These are phyloP conservation scores for Mycena amicta DNA, from an alignment of 768 basidiomycete genomes.

Conservation along the genomic window DNA sequence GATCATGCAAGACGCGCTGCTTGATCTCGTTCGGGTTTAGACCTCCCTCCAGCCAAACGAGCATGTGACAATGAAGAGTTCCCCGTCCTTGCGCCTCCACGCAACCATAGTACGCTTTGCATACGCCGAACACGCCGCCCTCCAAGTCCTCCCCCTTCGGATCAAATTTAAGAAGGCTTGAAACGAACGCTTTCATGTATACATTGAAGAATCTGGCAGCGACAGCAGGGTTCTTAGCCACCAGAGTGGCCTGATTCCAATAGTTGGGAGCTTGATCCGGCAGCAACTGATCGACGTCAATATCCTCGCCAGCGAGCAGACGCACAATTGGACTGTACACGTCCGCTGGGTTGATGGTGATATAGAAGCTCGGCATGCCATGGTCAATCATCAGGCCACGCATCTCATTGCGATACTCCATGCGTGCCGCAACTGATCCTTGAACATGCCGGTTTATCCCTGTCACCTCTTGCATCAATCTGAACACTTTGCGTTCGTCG, in stretches of 20 bases:
- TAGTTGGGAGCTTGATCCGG: background rate
- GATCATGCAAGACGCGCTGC: constrained; percentile 3
- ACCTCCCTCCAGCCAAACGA: constrained; percentile 9
- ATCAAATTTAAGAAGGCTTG: constrained; percentile 18
- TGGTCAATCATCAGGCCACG: constrained; percentile 10
- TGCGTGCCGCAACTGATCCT: constrained; percentile 14
- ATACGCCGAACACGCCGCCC: constrained; percentile 25
- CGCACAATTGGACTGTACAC: constrained; percentile 13
- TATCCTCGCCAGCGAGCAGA: constrained; percentile 16
- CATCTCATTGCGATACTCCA: constrained; percentile 3
- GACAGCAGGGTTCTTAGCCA: constrained; percentile 17
- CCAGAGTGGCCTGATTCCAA: background rate
- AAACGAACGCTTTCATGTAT: constrained; percentile 18
- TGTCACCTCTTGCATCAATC: constrained; percentile 23
- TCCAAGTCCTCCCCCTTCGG: background rate
- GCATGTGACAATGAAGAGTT: constrained; percentile 8
- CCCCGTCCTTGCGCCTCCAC: constrained; percentile 30
- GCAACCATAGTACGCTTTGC: constrained; percentile 31
- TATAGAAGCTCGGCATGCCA: constrained; percentile 14
- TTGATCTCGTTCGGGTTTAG: constrained; percentile 19
- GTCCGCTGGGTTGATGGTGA: constrained; percentile 20
- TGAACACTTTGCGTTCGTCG: constrained; percentile 23
- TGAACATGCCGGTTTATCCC: background rate
- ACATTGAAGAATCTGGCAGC: constrained; percentile 16
- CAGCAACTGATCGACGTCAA: background rate